phyloP scores from a whole-genome alignment of 2,329 filamentous ascomycete genomes.

The Talaromyces atroroseus region DNA sequence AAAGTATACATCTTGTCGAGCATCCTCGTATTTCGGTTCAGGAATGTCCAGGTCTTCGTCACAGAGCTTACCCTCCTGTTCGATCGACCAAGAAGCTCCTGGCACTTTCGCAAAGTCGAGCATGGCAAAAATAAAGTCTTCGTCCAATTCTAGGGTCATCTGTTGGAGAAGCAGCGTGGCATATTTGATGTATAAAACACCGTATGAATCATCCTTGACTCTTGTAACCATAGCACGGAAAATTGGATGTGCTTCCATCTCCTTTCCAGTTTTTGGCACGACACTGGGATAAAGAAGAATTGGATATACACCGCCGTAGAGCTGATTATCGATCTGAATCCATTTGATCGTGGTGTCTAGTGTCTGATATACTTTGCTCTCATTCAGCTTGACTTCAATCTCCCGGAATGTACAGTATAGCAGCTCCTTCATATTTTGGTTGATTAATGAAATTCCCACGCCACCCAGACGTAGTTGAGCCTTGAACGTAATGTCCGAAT shows the following conservation, averaged over 20 bases:
- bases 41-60: conserved; percentile 88
- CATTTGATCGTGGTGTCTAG: conserved; percentile 88
- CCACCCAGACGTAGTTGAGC: conserved; percentile 84
- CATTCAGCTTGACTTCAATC: conserved; percentile 82
- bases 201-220: conserved; percentile 97
- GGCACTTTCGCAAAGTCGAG: conserved; percentile 92
- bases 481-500: conserved; percentile 81
- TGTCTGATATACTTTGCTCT: conserved; percentile 91
- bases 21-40: conserved; percentile 76
- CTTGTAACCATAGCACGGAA: conserved; percentile 85
- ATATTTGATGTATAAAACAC: conserved; percentile 97
- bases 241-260: conserved; percentile 93
- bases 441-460: conserved; percentile 88
- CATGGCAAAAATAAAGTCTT: conserved; percentile 95
- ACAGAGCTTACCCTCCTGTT: conserved; percentile 77
- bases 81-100: conserved; percentile 79
- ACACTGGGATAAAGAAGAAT: conserved; percentile 97
- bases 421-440: conserved; percentile 82
- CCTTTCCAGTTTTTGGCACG: conserved; percentile 91
- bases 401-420: conserved; percentile 91
- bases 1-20: conserved; percentile 94
- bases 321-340: conserved; percentile 98
- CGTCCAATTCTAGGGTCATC: conserved; percentile 96
- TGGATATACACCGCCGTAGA: conserved; percentile 96
- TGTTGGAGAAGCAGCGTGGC: conserved; percentile 89